Base-by-base conservation (phyloP, 2,329 filamentous ascomycete genomes). In the Karstenula rhodostoma region DNA sequence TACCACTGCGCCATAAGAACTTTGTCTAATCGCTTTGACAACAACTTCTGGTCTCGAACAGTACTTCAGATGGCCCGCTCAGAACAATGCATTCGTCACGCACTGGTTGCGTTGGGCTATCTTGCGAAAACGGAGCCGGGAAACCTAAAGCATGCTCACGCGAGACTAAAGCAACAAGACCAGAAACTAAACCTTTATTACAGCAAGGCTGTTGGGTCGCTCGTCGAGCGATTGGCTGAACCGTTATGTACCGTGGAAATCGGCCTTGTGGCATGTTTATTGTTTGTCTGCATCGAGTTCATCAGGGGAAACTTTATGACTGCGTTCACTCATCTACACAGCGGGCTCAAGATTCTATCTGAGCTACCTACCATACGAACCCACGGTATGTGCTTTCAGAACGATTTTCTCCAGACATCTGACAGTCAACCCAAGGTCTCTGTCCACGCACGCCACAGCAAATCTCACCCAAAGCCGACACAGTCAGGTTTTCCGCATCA, bases 211-310 rank as follows among this genome's bases (percentile, higher is more conserved):
- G 79, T 82, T 29, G 54, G 65, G 55, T 60, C 60, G 19, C 65
- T 77, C 29, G 66, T 82, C 7, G 70, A 73, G 23, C 66, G 61
- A 6, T 74, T 74, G 49, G 62, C 68, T 19, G 70, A 71, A 27
- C 43, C 70, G 2, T 74, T 74, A 2, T 63, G 77, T 3, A 70
- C 73, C 6, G 67, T 78, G 2, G 67, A 73, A 46, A 59, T 72
- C 13, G 74, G 75, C 1, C 70, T 83, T 25, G 78, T 82, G 50
- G 73, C 77, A 1, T 83, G 81, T 55, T 64, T 82, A 47, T 54
- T 82, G 0, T 82, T 82, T 58, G 71, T 81, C 4, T 78, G 73
- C 53, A 71, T 83, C 44, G 81, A 83, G 56, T 77, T 78, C 33
- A 59, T 83, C 3, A 75, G 77, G 17, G 80, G 78, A 1, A 77